Base-by-base conservation (phyloP, 1,139 yeast genomes). In the Geotrichum aggregatum region DNA sequence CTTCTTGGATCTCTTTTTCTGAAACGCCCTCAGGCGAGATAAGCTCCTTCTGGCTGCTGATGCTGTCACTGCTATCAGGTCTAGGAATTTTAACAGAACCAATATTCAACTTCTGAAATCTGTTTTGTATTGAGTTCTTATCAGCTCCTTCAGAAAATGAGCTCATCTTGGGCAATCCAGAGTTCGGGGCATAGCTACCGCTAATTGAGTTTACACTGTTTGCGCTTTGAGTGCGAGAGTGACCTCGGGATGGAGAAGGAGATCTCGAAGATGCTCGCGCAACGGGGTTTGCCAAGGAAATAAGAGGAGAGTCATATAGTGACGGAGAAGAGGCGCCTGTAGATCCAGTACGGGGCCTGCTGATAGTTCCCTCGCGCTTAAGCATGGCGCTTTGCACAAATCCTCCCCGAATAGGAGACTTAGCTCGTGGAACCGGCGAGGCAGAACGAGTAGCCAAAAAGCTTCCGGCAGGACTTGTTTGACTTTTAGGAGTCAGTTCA, bases 311-410 rank as follows among this genome's bases (percentile, higher is more conserved):
- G 14, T 46, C 49, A 6, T 41, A 43, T 16, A 49, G 34, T 2
- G 45, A 35, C 6, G 50, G 45, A n/a, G 47, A 33, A 19, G 40
- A 31, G 10, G 42, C 33, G 33, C 19, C 46, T 14, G 44, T 33
- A 11, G 56, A 54, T 26, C 48, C 54, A 11, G 56, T 26, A 13
- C 52, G 49, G 16, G 59, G 36, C 22, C 55, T 30, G 24, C 41
- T 34, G 13, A 58, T 13, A 2, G 60, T 61, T 13, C 58, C 58
- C 42, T 62, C 67, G 13, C 66, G 58, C 43, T 59, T 62, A 24
- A 64, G 54, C 61, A 65, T 55, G 19, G 69, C 69, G 34, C 67
- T 63, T 34, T 64, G 65, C 11, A 66, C 61, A 52, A 66, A 66
- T 16, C 66, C 63, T 11, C 64, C 67, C 42, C 60, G 46, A 2